Evolutionary conservation across 305 asterid genomes (phyloP).

Genomic region (Petunia hybrid): DNA sequence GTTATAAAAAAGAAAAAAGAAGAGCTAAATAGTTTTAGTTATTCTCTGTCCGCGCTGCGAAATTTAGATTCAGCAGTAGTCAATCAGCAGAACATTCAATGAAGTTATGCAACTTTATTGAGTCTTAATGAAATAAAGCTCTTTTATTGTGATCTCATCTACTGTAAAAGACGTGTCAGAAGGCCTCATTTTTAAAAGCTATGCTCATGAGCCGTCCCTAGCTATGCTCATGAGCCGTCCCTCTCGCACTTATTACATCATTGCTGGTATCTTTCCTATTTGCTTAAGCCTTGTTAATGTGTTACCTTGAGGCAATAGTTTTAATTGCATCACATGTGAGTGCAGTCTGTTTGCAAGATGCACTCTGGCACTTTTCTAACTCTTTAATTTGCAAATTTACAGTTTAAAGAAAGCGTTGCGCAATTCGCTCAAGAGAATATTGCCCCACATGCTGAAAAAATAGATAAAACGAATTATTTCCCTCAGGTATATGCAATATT

Average conservation of each 20-base stretch:
- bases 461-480: constrained; percentile 83
- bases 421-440: constrained; percentile 92
- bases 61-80: background rate
- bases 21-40: too few relatives aligned
- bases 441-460: constrained; percentile 85
- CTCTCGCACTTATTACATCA: background rate
- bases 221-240: constrained; percentile 4
- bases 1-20: too few relatives aligned
- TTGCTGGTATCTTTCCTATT: background rate
- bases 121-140: background rate
- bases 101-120: background rate
- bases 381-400: constrained; percentile 32
- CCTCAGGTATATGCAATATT: constrained; percentile 58
- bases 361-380: constrained; percentile 8
- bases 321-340: background rate
- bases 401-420: constrained; percentile 96
- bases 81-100: background rate
- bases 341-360: background rate
- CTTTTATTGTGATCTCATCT: background rate
- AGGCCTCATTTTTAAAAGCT: background rate
- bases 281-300: background rate
- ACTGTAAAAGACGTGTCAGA: background rate
- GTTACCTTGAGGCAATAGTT: background rate
- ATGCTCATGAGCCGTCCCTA: constrained; percentile 17
- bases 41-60: constrained; percentile 6